A percentile compares a stretch with the other conserved stretches of the same genome.
Conservation (phyloP, 1,284 basidiomycete genomes). For the Farysia itapuensis region DNA sequence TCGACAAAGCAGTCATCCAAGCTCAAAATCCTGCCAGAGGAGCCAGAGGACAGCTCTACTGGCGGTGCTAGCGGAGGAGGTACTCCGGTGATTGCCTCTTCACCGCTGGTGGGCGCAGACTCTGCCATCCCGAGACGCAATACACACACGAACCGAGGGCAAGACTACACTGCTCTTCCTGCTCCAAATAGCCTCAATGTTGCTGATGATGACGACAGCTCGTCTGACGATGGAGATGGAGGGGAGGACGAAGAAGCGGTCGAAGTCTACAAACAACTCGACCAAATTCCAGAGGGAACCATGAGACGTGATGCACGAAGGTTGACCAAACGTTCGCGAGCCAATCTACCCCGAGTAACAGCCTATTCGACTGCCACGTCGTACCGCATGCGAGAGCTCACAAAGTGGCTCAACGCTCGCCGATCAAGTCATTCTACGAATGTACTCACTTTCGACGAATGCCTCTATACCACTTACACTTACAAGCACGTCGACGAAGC, state of each 20-base stretch:
- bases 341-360: constrained; percentile 87
- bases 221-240: constrained; percentile 31
- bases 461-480: constrained; percentile 58
- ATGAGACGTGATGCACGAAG: constrained; percentile 85
- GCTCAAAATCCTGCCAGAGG: constrained; percentile 89
- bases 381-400: constrained; percentile 80
- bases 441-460: constrained; percentile 57
- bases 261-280: constrained; percentile 46
- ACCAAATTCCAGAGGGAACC: constrained; percentile 81
- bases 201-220: constrained; percentile 34
- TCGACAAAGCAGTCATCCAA: constrained; percentile 84
- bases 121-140: not conserved
- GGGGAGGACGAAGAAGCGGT: constrained; percentile 48
- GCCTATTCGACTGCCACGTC: constrained; percentile 94
- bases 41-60: constrained; percentile 67
- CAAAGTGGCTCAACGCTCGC: constrained; percentile 83
- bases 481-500: constrained; percentile 55
- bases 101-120: constrained; percentile 10
- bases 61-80: constrained; percentile 18
- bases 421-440: constrained; percentile 75
- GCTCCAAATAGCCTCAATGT: constrained; percentile 15
- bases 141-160: not conserved
- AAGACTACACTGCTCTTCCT: constrained; percentile 8
- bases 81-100: constrained; percentile 18
- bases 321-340: constrained; percentile 89